These are phyloP conservation scores for Lasiosphaeris hirsuta DNA, from an alignment of 495 filamentous ascomycete genomes.

Conservation along the genomic window DNA sequence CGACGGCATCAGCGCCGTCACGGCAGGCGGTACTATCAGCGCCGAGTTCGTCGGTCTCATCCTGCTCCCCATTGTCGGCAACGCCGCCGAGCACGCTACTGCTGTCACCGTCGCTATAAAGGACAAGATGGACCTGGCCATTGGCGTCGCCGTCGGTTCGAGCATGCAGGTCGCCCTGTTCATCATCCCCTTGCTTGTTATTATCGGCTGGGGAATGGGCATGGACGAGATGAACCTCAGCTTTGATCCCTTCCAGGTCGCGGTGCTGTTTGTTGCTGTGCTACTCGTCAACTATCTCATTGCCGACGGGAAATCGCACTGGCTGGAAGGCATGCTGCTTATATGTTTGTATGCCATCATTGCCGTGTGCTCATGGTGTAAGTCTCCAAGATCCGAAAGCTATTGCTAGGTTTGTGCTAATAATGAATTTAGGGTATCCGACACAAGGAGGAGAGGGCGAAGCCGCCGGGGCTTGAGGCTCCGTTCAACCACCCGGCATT, in stretches of 20 bases:
- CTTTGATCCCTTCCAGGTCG: conserved; percentile 81
- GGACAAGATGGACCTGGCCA: conserved; percentile 88
- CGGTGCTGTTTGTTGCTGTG: conserved; percentile 73
- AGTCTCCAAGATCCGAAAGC: conserved; percentile 17
- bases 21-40: conserved; percentile 52
- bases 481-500: neutral
- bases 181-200: conserved; percentile 71
- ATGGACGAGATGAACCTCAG: conserved; percentile 65
- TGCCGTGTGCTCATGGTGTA: conserved; percentile 54
- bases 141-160: conserved; percentile 79
- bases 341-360: conserved; percentile 74
- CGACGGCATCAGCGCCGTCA: conserved; percentile 68
- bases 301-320: conserved; percentile 58
- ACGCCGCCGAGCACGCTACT: conserved; percentile 84
- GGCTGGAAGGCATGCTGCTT: conserved; percentile 73
- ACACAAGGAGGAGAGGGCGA: neutral
- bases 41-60: conserved; percentile 82
- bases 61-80: conserved; percentile 84
- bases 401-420: neutral
- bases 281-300: conserved; percentile 83
- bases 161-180: conserved; percentile 85
- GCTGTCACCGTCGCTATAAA: conserved; percentile 83
- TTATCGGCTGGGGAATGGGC: conserved; percentile 79
- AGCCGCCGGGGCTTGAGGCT: neutral
- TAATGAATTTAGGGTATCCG: conserved; percentile 5